A percentile compares a stretch with the other conserved stretches of the same genome.
These are phyloP conservation scores for Nannochloropsis granulata DNA, from an alignment of 108 stramenopile genomes.

Conservation along the genomic window DNA sequence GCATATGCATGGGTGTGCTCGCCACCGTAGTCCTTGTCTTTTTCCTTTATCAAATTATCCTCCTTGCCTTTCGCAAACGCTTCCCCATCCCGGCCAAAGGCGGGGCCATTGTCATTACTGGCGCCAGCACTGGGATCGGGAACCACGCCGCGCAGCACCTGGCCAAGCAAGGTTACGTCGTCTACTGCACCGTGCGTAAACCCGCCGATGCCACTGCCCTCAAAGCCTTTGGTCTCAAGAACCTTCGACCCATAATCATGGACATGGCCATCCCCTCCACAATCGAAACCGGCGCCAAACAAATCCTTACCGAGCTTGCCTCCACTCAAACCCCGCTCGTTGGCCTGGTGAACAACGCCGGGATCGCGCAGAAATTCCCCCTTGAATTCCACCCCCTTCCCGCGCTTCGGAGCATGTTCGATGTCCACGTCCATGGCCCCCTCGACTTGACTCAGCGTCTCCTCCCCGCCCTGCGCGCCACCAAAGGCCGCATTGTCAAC, in stretches of 20 bases:
- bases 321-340: background rate
- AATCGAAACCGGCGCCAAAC: background rate
- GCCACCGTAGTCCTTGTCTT: background rate
- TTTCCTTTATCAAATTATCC: background rate
- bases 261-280: background rate
- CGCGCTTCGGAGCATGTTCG: background rate
- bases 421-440: background rate
- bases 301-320: background rate
- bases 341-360: background rate
- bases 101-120: background rate
- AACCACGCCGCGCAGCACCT: background rate
- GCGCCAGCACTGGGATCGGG: background rate
- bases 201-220: background rate
- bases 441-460: background rate
- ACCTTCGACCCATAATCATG: background rate
- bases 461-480: background rate
- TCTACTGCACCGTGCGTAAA: background rate
- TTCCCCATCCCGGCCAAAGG: background rate
- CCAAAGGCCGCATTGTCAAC: background rate
- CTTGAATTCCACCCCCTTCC: background rate
- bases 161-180: background rate
- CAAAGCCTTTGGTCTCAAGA: background rate
- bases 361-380: background rate
- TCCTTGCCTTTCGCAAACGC: background rate
- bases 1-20: background rate